Evolutionary conservation across 2,329 filamentous ascomycete species (phyloP).

Genomic region (Curvularia sp.): DNA sequence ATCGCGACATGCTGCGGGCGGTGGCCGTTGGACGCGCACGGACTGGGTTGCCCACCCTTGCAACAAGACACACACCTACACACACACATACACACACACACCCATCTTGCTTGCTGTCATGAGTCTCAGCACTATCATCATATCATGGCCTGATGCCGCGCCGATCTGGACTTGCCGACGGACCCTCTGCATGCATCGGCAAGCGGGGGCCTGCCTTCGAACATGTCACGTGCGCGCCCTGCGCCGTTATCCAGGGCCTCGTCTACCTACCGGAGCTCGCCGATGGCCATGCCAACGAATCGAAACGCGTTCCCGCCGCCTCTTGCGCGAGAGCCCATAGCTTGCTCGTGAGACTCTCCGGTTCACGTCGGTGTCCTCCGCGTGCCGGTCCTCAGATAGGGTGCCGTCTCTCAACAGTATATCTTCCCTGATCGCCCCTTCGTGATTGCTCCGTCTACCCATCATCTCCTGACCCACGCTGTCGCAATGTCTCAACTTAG

Average conservation of each 20-base stretch:
- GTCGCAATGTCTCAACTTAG: constrained; percentile 56
- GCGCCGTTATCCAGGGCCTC: constrained; percentile 29
- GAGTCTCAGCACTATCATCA: no score
- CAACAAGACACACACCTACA: not conserved
- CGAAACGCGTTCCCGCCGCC: constrained; percentile 33
- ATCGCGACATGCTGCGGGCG: constrained; percentile 17
- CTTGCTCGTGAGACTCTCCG: constrained; percentile 35
- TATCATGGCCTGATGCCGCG: constrained; percentile 36
- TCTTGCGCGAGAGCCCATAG: constrained; percentile 29
- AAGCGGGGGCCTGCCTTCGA: constrained; percentile 16
- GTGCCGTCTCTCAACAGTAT: constrained; percentile 28
- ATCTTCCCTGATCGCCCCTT: constrained; percentile 34
- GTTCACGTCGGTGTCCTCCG: constrained; percentile 46
- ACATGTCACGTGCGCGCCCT: constrained; percentile 34
- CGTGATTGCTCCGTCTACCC: constrained; percentile 23
- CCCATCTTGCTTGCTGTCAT: no score
- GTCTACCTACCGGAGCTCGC: constrained; percentile 42
- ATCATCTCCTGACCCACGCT: constrained; percentile 7
- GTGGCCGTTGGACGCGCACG: constrained; percentile 14
- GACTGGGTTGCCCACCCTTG: constrained; percentile 10
- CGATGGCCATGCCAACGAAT: constrained; percentile 45
- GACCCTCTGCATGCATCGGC: constrained; percentile 16
- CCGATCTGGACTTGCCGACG: constrained; percentile 22
- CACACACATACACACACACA: no score
- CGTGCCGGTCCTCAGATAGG: constrained; percentile 42